phyloP scores from a whole-genome alignment of 2,329 filamentous ascomycete genomes.

The Rachicladosporium sp. region DNA sequence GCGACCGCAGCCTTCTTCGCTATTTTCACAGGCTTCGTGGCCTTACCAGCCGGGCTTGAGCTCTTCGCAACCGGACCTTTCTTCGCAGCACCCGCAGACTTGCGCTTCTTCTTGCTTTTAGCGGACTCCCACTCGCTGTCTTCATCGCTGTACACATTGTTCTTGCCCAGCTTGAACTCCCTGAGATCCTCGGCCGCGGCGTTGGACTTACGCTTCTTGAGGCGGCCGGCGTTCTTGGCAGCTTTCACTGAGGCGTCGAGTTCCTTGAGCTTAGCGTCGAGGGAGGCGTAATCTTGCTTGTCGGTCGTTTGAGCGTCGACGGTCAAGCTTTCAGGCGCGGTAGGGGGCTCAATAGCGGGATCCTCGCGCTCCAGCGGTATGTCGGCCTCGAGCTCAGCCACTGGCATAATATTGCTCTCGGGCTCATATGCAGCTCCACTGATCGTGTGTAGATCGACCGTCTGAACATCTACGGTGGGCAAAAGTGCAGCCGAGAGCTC shows the following conservation, averaged over 20 bases:
- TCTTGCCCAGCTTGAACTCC: constrained; percentile 17
- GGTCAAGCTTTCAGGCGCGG: constrained; percentile 1
- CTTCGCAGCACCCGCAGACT: constrained; percentile 12
- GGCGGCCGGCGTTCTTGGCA: constrained; percentile 12
- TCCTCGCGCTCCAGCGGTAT: too few relatives aligned
- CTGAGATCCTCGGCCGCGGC: constrained; percentile 16
- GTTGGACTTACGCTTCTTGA: constrained; percentile 29
- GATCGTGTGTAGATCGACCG: too few relatives aligned
- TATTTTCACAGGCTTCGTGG: not conserved
- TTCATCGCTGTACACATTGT: constrained; percentile 5
- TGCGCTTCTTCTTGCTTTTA: constrained; percentile 21
- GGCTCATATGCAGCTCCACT: too few relatives aligned
- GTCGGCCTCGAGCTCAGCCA: too few relatives aligned
- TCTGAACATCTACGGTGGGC: too few relatives aligned
- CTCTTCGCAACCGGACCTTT: constrained; percentile 5
- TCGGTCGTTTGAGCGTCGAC: constrained; percentile 3
- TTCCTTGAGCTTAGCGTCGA: constrained; percentile 20
- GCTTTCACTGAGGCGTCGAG: constrained; percentile 15
- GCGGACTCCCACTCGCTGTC: constrained; percentile 13
- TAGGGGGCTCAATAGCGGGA: too few relatives aligned
- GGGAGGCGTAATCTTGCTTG: constrained; percentile 6
- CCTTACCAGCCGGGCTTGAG: not conserved
- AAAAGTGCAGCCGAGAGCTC: too few relatives aligned
- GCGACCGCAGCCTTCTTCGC: too few relatives aligned
- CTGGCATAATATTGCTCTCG: too few relatives aligned